Conservation (phyloP, 2,329 filamentous ascomycete genomes). For the Epicoccum sorghinum region DNA sequence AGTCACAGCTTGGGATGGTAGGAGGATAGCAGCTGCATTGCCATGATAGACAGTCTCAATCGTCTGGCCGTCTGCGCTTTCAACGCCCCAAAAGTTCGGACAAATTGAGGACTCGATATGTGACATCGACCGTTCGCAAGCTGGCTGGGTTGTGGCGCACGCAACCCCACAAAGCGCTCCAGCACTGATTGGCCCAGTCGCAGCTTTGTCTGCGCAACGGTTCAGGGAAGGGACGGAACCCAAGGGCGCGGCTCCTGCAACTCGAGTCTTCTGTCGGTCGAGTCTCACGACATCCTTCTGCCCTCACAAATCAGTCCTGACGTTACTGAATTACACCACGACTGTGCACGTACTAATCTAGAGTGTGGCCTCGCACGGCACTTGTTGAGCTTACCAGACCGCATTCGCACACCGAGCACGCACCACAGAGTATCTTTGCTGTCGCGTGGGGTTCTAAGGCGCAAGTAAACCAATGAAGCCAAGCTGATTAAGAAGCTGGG, state of each 20-base stretch:
- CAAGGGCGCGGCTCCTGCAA: constrained; percentile 22
- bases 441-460: neutral
- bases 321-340: neutral
- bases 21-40: too few relatives aligned
- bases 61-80: neutral
- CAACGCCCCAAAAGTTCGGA: neutral
- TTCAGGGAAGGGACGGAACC: constrained; percentile 10
- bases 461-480: neutral
- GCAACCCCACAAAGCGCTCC: constrained; percentile 7
- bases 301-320: neutral
- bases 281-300: neutral
- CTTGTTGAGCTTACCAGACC: neutral
- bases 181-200: constrained; percentile 8
- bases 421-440: neutral
- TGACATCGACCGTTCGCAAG: constrained; percentile 12
- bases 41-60: neutral
- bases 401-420: neutral
- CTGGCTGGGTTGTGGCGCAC: constrained; percentile 4
- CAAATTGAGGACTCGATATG: constrained; percentile 8
- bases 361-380: neutral
- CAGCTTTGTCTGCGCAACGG: constrained; percentile 16
- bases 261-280: constrained; percentile 15
- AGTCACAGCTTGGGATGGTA: too few relatives aligned
- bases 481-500: constrained; percentile 1
- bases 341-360: neutral